These are phyloP conservation scores for Trebouxia sp. DNA, from an alignment of 139 green algal species.

Conservation along the genomic window DNA sequence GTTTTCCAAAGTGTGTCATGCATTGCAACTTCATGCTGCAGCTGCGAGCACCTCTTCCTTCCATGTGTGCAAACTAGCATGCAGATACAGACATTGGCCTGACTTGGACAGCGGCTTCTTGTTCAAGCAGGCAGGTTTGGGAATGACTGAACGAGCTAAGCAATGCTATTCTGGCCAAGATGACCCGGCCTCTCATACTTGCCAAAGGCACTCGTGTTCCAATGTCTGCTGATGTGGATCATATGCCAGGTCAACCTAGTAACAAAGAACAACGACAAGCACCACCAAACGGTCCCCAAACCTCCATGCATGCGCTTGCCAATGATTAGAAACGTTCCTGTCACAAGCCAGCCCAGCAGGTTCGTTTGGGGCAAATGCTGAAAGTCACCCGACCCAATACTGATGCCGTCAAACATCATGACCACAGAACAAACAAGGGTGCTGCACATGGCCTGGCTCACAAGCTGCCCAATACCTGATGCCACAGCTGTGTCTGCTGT, in stretches of 20 bases:
- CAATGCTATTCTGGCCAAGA: no score
- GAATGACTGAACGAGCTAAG: no score
- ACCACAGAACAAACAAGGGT: slow-evolving; percentile 45
- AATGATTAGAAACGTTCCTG: slow-evolving; percentile 26
- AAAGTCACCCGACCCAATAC: slow-evolving; percentile 49
- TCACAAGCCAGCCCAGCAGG: slow-evolving; percentile 37
- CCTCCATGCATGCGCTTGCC: neutral
- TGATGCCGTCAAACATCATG: slow-evolving; percentile 66
- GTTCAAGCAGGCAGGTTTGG: no score
- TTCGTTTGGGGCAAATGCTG: slow-evolving; percentile 50
- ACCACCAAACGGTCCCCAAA: slow-evolving; percentile 43
- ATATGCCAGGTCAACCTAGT: slow-evolving; percentile 35
- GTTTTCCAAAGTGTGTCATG: no score
- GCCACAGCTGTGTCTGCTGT: slow-evolving; percentile 46
- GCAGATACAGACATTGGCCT: no score
- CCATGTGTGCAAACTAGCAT: no score
- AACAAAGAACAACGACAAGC: slow-evolving; percentile 43
- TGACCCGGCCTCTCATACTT: neutral
- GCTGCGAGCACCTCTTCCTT: neutral
- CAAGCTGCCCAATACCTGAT: slow-evolving; percentile 31
- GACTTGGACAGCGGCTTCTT: no score
- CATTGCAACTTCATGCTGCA: no score
- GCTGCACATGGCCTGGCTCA: slow-evolving; percentile 32
- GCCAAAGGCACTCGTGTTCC: neutral
- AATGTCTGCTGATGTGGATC: slow-evolving; percentile 31